Conservation (phyloP, 805 yeast genomes). For the Cyberlindnera japonica region DNA sequence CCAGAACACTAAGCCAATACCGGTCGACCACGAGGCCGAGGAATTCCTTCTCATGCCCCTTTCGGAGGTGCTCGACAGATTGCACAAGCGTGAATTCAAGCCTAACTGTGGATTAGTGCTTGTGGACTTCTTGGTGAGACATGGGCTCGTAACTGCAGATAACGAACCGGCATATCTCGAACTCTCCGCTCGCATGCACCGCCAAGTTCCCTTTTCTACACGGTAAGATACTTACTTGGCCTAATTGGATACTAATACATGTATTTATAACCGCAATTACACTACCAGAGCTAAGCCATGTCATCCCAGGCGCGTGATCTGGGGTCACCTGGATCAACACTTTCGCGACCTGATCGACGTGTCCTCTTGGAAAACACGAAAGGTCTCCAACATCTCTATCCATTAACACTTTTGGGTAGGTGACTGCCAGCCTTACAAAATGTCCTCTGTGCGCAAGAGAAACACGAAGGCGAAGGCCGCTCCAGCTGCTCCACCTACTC, state of each 20-base stretch:
- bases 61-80: slow-evolving; percentile 48
- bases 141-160: slow-evolving; percentile 65
- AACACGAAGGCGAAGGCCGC: slow-evolving; percentile 2
- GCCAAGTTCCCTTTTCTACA: slow-evolving; percentile 67
- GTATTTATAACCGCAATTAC: too few relatives aligned
- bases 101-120: slow-evolving; percentile 83
- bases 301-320: too few relatives aligned
- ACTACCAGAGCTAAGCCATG: too few relatives aligned
- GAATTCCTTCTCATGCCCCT: slow-evolving; percentile 62
- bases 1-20: slow-evolving; percentile 44
- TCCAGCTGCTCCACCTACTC: neutral
- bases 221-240: slow-evolving; percentile 14
- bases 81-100: slow-evolving; percentile 66
- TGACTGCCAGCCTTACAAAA: neutral
- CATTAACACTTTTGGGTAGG: too few relatives aligned
- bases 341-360: too few relatives aligned
- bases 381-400: too few relatives aligned
- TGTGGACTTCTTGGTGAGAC: slow-evolving; percentile 84
- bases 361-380: neutral
- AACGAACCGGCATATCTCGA: slow-evolving; percentile 64
- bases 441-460: slow-evolving; percentile 20
- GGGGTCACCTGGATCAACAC: too few relatives aligned
- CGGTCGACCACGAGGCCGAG: slow-evolving; percentile 74
- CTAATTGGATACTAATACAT: neutral
- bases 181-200: slow-evolving; percentile 57